phyloP scores from a whole-genome alignment of 1,139 yeast genomes.

The Blastobotrys serpentis region DNA sequence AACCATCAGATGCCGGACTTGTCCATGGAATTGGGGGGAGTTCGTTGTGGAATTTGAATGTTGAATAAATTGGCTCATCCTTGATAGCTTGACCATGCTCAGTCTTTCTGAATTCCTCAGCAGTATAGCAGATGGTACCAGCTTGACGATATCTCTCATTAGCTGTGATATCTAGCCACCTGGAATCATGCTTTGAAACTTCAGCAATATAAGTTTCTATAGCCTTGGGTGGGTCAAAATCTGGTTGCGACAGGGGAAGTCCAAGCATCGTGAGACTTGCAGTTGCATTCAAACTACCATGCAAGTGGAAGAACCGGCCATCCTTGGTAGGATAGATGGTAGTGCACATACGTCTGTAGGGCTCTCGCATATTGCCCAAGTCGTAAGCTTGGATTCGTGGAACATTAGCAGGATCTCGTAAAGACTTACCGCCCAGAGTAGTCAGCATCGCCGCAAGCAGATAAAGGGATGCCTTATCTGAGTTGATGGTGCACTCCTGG shows the following conservation, averaged over 20 bases:
- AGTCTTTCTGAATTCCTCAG: slow-evolving; percentile 10
- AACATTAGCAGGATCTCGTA: neutral
- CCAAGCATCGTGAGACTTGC: slow-evolving; percentile 12
- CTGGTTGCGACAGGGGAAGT: slow-evolving; percentile 8
- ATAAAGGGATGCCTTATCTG: slow-evolving; percentile 10
- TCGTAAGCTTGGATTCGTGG: slow-evolving; percentile 1
- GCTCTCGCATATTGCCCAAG: slow-evolving; percentile 8
- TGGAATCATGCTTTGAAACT: slow-evolving; percentile 8
- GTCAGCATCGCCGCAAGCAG: slow-evolving; percentile 10
- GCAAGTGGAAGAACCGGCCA: slow-evolving; percentile 12
- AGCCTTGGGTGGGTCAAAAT: neutral
- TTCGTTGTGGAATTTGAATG: neutral
- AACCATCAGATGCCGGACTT: neutral
- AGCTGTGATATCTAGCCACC: slow-evolving; percentile 13
- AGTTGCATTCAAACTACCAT: slow-evolving; percentile 12
- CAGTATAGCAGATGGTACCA: slow-evolving; percentile 12
- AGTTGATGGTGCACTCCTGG: slow-evolving; percentile 8
- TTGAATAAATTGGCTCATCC: slow-evolving; percentile 11
- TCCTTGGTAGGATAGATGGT: slow-evolving; percentile 8
- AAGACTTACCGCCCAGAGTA: neutral
- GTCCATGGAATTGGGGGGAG: slow-evolving; percentile 11
- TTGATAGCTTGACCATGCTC: slow-evolving; percentile 11
- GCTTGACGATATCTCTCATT: slow-evolving; percentile 12
- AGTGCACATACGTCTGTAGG: slow-evolving; percentile 10
- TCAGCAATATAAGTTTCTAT: neutral